phyloP scores from a whole-genome alignment of 805 yeast genomes.

The Grigorovia humatica region DNA sequence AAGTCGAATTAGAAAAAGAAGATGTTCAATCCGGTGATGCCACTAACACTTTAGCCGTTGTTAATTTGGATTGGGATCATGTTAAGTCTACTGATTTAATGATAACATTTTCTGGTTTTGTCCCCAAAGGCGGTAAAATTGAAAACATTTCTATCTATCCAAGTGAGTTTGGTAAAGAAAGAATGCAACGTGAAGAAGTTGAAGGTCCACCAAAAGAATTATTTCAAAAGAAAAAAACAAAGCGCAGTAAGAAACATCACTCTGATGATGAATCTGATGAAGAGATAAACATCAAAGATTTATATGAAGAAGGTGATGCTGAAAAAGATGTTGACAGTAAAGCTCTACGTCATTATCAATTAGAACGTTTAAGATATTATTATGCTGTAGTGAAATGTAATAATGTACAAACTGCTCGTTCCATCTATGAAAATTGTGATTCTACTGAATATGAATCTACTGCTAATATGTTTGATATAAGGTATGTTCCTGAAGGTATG shows the following conservation, averaged over 20 bases:
- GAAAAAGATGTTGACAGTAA: constrained; percentile 76
- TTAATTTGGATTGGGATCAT: constrained; percentile 96
- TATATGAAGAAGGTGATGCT: constrained; percentile 74
- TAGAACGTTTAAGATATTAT: constrained; percentile 84
- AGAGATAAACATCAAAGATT: constrained; percentile 55
- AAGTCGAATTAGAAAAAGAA: constrained; percentile 30
- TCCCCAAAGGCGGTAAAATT: constrained; percentile 65
- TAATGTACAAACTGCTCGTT: constrained; percentile 54
- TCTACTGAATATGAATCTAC: constrained; percentile 94
- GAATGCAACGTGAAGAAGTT: constrained; percentile 77
- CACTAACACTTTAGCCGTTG: constrained; percentile 72
- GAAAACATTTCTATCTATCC: constrained; percentile 66
- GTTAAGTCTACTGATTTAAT: constrained; percentile 75
- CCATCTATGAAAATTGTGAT: constrained; percentile 79
- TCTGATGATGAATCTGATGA: constrained; percentile 35
- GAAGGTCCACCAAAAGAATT: constrained; percentile 90
- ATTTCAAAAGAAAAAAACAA: constrained; percentile 40
- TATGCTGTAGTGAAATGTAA: constrained; percentile 88
- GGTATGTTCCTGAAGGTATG: constrained; percentile 91
- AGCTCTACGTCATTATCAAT: constrained; percentile 78
- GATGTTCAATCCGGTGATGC: constrained; percentile 58
- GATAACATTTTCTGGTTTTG: constrained; percentile 82
- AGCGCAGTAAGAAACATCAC: constrained; percentile 28
- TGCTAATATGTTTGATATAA: constrained; percentile 83
- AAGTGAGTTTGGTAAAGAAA: constrained; percentile 86